Conservation (phyloP, 306 rosid genomes). For the Lathyrus sativus region DNA sequence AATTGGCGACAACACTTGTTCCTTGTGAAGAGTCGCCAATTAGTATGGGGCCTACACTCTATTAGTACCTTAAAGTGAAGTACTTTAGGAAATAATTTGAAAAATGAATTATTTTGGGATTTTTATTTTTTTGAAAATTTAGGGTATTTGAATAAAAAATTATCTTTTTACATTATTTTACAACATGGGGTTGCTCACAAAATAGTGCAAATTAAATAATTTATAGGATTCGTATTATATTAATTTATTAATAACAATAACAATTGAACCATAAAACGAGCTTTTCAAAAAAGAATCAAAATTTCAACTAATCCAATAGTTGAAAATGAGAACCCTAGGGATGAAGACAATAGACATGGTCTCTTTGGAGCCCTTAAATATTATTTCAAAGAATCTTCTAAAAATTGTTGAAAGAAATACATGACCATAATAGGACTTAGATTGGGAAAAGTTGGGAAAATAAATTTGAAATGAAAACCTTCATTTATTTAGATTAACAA, state of each 20-base stretch:
- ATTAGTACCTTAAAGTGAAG: no score
- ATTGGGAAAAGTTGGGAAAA: background rate
- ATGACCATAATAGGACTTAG: background rate
- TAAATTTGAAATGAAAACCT: background rate
- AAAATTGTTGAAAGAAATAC: background rate
- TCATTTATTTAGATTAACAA: no score
- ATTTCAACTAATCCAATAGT: background rate
- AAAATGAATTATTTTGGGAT: no score
- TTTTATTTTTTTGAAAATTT: no score
- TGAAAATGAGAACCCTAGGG: background rate
- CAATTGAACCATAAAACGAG: background rate
- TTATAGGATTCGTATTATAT: background rate
- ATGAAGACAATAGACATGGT: background rate
- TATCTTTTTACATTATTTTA: conserved; percentile 1
- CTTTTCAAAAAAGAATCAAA: background rate
- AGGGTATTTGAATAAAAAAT: no score
- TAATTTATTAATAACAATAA: background rate
- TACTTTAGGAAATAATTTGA: no score
- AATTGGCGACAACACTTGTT: no score
- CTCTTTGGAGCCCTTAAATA: background rate
- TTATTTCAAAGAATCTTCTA: background rate
- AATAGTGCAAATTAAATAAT: background rate
- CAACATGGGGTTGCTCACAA: background rate
- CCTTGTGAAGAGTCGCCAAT: no score
- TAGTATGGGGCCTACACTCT: no score